Conservation (phyloP, 2,329 filamentous ascomycete species). For the Calonectria multiphialidica region DNA sequence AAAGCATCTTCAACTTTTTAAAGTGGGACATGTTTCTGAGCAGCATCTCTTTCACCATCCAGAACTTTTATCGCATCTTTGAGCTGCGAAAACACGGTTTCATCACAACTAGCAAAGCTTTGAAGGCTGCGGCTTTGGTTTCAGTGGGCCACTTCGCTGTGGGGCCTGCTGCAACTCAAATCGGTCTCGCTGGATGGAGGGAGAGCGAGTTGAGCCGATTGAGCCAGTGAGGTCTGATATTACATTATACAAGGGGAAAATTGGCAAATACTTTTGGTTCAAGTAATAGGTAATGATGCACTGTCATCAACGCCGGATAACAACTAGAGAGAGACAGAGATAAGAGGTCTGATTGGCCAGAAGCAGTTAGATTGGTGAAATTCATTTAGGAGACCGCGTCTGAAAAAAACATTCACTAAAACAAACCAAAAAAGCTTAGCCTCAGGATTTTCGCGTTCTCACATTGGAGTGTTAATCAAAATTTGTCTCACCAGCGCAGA, state of each 20-base stretch:
- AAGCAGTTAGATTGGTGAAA: too few species aligned
- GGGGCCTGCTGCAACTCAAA: not conserved
- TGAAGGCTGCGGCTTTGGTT: not conserved
- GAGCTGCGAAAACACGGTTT: not conserved
- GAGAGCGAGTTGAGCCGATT: not conserved
- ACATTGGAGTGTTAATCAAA: not conserved
- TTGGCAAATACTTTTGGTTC: too few species aligned
- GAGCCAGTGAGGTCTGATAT: not conserved
- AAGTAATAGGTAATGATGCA: too few species aligned
- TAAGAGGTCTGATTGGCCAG: too few species aligned
- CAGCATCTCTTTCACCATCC: not conserved
- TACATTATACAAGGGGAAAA: too few species aligned
- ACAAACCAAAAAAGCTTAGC: not conserved
- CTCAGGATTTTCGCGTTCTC: not conserved
- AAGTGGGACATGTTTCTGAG: not conserved
- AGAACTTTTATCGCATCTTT: not conserved
- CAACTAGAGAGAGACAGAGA: too few species aligned
- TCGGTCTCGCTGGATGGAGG: not conserved
- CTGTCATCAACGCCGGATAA: too few species aligned
- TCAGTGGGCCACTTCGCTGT: not conserved
- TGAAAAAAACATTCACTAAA: not conserved
- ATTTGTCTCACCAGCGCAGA: not conserved
- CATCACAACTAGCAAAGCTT: not conserved
- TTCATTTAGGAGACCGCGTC: too few species aligned
- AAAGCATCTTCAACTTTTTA: not conserved